phyloP scores from a whole-genome alignment of 176 grass and related monocot genomes.

The Thalia dealbata region DNA sequence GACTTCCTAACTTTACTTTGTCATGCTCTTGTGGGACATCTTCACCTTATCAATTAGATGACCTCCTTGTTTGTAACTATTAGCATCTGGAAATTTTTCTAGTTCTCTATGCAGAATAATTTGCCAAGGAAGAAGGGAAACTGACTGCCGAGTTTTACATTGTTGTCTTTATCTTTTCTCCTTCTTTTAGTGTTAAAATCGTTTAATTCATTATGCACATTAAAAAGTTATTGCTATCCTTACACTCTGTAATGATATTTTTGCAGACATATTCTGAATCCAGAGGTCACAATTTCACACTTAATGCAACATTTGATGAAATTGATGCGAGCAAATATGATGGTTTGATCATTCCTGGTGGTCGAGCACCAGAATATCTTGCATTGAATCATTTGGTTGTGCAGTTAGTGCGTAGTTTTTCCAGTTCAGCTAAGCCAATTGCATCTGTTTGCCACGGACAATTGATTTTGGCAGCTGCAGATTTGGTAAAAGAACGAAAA shows the following conservation, averaged over 20 bases:
- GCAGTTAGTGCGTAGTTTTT: conserved; percentile 46
- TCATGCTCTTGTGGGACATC: no score
- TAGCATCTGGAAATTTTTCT: no score
- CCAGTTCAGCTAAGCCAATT: conserved; percentile 46
- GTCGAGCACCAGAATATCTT: conserved; percentile 81
- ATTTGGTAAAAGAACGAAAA: conserved; percentile 38
- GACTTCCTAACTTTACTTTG: no score
- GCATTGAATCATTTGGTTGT: conserved; percentile 58
- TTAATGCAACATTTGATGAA: conserved; percentile 64
- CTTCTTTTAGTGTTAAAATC: background rate
- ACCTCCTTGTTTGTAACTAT: no score
- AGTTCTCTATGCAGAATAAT: no score
- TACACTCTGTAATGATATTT: background rate
- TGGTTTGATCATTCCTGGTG: conserved; percentile 84
- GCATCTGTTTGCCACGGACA: conserved; percentile 87
- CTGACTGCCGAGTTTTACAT: background rate
- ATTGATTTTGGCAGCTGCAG: conserved; percentile 73
- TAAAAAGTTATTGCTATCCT: conserved; percentile 8
- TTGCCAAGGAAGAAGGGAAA: background rate
- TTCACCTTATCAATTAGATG: no score
- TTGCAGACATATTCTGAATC: conserved; percentile 73
- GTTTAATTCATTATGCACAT: background rate
- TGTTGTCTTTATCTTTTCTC: background rate
- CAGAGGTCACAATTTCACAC: conserved; percentile 79
- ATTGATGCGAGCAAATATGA: conserved; percentile 37